Evolutionary conservation across 202 grass and related monocot species (phyloP).

Genomic region (Digitaria exilis): DNA sequence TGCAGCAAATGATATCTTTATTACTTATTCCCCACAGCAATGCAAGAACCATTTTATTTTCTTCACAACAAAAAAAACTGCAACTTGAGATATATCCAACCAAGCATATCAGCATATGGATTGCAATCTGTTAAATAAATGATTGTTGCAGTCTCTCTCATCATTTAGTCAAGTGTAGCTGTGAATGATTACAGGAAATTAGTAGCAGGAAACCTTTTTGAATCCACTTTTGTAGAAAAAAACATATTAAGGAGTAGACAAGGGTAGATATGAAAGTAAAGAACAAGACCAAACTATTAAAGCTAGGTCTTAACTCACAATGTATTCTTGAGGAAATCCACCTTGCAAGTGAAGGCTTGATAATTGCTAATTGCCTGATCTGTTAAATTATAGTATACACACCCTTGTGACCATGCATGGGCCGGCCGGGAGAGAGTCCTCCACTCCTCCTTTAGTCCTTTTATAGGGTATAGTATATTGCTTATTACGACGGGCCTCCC

Average conservation of each 20-base stretch:
- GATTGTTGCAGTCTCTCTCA: not conserved
- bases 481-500: not conserved
- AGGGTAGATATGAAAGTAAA: not conserved
- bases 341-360: not conserved
- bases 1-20: not conserved
- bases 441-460: not conserved
- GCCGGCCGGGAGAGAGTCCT: not conserved
- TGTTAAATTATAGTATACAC: not conserved
- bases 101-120: no score
- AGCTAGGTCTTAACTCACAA: not conserved
- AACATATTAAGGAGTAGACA: not conserved
- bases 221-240: not conserved
- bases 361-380: not conserved
- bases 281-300: not conserved
- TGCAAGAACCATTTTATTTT: not conserved
- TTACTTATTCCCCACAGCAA: not conserved
- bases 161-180: not conserved
- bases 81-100: not conserved
- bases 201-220: not conserved
- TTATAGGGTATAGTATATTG: constrained; percentile 6
- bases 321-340: not conserved
- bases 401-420: not conserved
- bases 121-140: not conserved
- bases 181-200: not conserved
- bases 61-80: not conserved